Conservation (phyloP, 139 green algal species). For the Tetraselmis striata region DNA sequence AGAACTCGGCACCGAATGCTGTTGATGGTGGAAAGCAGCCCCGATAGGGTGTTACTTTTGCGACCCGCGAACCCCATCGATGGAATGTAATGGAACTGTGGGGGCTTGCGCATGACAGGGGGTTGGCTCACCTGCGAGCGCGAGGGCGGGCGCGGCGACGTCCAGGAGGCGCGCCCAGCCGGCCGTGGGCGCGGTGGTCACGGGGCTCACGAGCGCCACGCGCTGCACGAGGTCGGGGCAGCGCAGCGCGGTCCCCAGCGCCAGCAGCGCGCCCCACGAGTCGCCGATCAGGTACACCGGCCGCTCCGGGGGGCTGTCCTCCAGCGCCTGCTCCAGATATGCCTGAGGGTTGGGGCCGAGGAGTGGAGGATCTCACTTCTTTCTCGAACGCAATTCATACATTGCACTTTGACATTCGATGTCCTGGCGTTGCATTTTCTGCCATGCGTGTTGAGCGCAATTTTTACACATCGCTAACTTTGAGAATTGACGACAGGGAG, state of each 20-base stretch:
- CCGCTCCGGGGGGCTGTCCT: constrained; percentile 25
- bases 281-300: constrained; percentile 86
- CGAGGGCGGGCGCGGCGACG: neutral
- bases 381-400: neutral
- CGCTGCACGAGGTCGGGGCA: constrained; percentile 37
- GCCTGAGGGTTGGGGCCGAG: too few species aligned
- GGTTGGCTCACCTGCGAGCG: neutral
- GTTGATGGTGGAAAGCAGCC: too few species aligned
- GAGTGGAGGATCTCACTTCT: neutral
- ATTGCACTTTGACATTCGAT: too few species aligned
- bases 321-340: constrained; percentile 26
- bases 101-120: neutral
- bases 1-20: too few species aligned
- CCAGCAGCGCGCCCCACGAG: constrained; percentile 77
- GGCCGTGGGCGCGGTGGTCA: constrained; percentile 40
- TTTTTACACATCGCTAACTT: too few species aligned
- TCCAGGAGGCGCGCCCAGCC: neutral
- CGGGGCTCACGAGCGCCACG: constrained; percentile 82
- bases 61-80: too few species aligned
- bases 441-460: too few species aligned
- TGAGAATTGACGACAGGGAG: too few species aligned
- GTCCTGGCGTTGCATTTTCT: too few species aligned
- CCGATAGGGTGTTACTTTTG: too few species aligned
- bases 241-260: constrained; percentile 52
- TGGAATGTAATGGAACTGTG: too few species aligned